Evolutionary conservation across 768 basidiomycete species (phyloP), one percentile per base, ranked within the genome.

Genomic region (Leucocoprinus birnbaumii): DNA sequence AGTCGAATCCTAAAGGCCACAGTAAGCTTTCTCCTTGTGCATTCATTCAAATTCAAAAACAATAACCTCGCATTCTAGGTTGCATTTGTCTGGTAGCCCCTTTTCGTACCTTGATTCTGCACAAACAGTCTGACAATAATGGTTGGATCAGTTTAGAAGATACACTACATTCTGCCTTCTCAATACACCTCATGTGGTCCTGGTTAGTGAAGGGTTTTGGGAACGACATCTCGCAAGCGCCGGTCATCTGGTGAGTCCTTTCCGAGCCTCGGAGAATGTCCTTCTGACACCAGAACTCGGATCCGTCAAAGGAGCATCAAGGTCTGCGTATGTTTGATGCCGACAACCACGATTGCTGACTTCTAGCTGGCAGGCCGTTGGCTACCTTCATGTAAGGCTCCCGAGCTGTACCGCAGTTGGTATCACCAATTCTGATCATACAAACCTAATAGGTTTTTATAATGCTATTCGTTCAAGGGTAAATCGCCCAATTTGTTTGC

Each of bases 381-480:
- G 54, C 9, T 49, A 55, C 38, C 13, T 55, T 8, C 47, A 55
- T 41, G 54, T 55, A 14, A 43, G 54, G 41, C 26, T 18, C 9
- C 38, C 27, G 26, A 14, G 16, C 3, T 22, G 7, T 34, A 16
- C 22, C 11, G 31, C 18, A 18, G 10, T 27, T 38, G 18, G 40
- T 8, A 14, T 21, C 40, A 25, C 25, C 14, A 43, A 22, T 19
- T 42, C 9, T 38, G 38, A n/a, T n/a, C 18, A n/a, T n/a, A n/a
- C n/a, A n/a, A n/a, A n/a, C n/a, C n/a, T n/a, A n/a, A n/a, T n/a
- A 55, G 54, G 54, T 55, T 43, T 49, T 55, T 21, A 49, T 44
- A 19, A 48, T 55, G 40, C 21, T 55, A 14, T 44, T 55, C 13
- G 54, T 43, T 34, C 54, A 55, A 49, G 54, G 54, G 54, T 55